phyloP scores from a whole-genome alignment of 2,329 filamentous ascomycete species.

The Fusarium sacchari region DNA sequence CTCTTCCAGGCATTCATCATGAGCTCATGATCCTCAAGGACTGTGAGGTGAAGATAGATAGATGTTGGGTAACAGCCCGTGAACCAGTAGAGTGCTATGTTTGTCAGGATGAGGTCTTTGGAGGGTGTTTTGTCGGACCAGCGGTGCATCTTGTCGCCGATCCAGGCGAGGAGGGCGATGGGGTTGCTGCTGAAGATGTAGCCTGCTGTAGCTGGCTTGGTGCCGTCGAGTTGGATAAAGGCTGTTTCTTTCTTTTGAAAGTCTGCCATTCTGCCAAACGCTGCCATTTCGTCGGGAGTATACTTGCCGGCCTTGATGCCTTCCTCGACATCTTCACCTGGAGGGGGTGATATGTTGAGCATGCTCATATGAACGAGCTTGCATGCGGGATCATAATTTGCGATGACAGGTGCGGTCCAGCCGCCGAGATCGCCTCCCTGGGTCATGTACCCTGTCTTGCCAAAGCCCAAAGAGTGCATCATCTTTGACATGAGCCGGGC shows the following conservation, averaged over 20 bases:
- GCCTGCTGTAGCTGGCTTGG: conserved; percentile 7
- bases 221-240: conserved; percentile 20
- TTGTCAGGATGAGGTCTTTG: conserved; percentile 10
- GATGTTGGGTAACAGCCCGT: conserved; percentile 11
- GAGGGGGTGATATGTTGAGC: not conserved
- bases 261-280: not conserved
- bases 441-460: conserved; percentile 6
- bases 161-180: conserved; percentile 6
- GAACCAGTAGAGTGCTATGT: conserved; percentile 19
- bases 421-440: conserved; percentile 31
- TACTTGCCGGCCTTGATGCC: not conserved
- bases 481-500: conserved; percentile 15
- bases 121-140: conserved; percentile 11
- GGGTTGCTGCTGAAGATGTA: conserved; percentile 12
- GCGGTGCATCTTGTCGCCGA: conserved; percentile 17
- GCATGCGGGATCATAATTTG: conserved; percentile 8
- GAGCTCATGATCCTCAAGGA: not conserved
- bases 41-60: conserved; percentile 6
- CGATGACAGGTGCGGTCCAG: conserved; percentile 16
- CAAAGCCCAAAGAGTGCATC: conserved; percentile 9
- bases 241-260: conserved; percentile 17
- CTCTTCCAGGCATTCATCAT: conserved; percentile 10
- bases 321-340: not conserved
- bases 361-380: conserved; percentile 21
- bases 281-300: not conserved